Base-by-base conservation (phyloP, 805 yeast species). In the Nakazawaea sp. region DNA sequence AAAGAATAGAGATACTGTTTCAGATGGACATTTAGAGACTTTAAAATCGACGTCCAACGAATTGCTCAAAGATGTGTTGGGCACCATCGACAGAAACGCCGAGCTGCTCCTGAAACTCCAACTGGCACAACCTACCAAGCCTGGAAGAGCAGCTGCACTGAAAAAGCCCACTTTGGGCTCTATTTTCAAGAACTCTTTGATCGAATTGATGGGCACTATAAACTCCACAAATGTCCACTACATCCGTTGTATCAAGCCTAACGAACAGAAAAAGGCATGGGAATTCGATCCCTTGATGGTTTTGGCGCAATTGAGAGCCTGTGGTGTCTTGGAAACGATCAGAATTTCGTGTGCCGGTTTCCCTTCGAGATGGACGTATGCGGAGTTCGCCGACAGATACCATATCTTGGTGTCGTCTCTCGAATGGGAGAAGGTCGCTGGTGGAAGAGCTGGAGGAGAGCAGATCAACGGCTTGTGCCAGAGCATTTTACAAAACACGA, bases 261-360 rank as follows among this genome's bases (percentile, higher is more conserved):
- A 90, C 58, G 96, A 88, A 52, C 80, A 78, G 45, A 90, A 92
- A 60, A 81, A 77, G 43, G 96, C 97, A 2, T 90, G 98, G 97
- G 82, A 80, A 56, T 90, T 90, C 60, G 95, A 88, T 53, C 87
- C 95, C 12, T 72, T 88, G 30, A 89, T 90, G 97, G 97, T 90
- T 11, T 69, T 92, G 43, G 81, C 95, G 5, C 98, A 90, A 61
- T 70, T 90, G 45, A 76, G 98, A 56, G 98, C 98, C 5, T 90
- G 98, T 69, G 98, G 98, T 81, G 97, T 90, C 32, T 68, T 90
- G 48, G 98, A 92, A 58, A 92, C 98, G 2, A 90, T 90, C 54
- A 70, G 96, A 52, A 90, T 90, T 33, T 89, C 97, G 2, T 89
- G 97, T 64, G 97, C 96, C 35, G 98, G 98, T 28, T 90, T 89